Conservation (phyloP, 768 basidiomycete species). For the Mrakia frigida region DNA sequence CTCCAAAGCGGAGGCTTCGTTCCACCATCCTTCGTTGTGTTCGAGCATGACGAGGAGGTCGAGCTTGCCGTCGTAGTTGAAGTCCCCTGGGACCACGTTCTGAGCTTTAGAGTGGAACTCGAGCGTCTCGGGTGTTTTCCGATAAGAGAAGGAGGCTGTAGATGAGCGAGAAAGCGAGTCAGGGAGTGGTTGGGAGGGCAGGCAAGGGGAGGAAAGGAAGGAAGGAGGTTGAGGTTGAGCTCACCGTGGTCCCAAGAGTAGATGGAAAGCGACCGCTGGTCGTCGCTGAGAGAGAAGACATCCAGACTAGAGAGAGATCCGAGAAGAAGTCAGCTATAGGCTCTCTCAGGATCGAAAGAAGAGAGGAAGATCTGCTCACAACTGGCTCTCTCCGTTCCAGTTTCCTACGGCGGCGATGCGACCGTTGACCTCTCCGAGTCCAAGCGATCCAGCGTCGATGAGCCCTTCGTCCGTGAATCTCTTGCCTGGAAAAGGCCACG, state of each 20-base stretch:
- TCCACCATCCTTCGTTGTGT: conserved; percentile 49
- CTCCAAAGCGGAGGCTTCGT: conserved; percentile 49
- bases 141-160: conserved; percentile 31
- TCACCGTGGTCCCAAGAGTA: conserved; percentile 68
- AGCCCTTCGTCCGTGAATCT: conserved; percentile 76
- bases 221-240: conserved; percentile 1
- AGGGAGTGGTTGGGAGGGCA: too few relatives aligned
- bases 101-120: conserved; percentile 49
- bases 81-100: conserved; percentile 90
- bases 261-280: conserved; percentile 69
- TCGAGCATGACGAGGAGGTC: conserved; percentile 85
- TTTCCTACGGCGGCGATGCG: conserved; percentile 86
- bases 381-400: conserved; percentile 84
- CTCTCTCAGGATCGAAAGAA: not conserved
- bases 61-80: conserved; percentile 82
- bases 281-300: conserved; percentile 65
- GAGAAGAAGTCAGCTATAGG: not conserved
- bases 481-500: conserved; percentile 84
- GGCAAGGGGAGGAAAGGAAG: conserved; percentile 48
- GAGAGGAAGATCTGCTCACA: conserved; percentile 53
- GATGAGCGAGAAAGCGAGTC: conserved; percentile 47
- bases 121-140: conserved; percentile 36
- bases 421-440: conserved; percentile 59
- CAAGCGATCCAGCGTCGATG: conserved; percentile 71
- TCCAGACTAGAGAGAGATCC: conserved; percentile 58